Evolutionary conservation across 2,329 filamentous ascomycete species (phyloP).

Genomic region (Pseudogymnoascus sp.): DNA sequence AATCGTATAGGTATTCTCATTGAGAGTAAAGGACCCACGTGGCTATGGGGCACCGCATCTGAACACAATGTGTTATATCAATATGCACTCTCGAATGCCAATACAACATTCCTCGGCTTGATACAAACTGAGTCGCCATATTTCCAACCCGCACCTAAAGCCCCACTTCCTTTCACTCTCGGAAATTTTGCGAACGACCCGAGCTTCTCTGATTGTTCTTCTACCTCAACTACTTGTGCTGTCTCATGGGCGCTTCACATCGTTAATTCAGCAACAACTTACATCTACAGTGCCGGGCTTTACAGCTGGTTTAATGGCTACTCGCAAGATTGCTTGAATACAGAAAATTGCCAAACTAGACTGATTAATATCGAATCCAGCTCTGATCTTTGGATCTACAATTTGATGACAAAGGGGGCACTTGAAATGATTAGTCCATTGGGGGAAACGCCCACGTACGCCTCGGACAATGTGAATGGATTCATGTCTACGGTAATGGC

Average conservation of each 20-base stretch:
- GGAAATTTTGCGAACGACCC: conserved; percentile 40
- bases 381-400: conserved; percentile 18
- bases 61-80: conserved; percentile 64
- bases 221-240: conserved; percentile 35
- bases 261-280: conserved; percentile 39
- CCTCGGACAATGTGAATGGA: no score
- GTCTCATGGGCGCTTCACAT: conserved; percentile 62
- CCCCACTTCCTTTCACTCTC: conserved; percentile 39
- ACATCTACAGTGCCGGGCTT: conserved; percentile 44
- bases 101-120: conserved; percentile 55
- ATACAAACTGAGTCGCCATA: conserved; percentile 67
- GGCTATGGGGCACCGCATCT: conserved; percentile 57
- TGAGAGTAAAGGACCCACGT: conserved; percentile 41
- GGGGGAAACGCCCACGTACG: not conserved
- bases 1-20: conserved; percentile 47
- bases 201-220: conserved; percentile 38
- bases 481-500: no score
- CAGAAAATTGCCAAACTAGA: conserved; percentile 40
- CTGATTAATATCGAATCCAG: conserved; percentile 8
- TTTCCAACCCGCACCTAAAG: conserved; percentile 56
- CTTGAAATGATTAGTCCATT: conserved; percentile 18
- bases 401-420: conserved; percentile 15
- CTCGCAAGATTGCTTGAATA: conserved; percentile 39
- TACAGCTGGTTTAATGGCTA: conserved; percentile 55
- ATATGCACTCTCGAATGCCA: conserved; percentile 55